Evolutionary conservation across 352 stramenopile species (phyloP).

Genomic region (Lagenidium giganteum): DNA sequence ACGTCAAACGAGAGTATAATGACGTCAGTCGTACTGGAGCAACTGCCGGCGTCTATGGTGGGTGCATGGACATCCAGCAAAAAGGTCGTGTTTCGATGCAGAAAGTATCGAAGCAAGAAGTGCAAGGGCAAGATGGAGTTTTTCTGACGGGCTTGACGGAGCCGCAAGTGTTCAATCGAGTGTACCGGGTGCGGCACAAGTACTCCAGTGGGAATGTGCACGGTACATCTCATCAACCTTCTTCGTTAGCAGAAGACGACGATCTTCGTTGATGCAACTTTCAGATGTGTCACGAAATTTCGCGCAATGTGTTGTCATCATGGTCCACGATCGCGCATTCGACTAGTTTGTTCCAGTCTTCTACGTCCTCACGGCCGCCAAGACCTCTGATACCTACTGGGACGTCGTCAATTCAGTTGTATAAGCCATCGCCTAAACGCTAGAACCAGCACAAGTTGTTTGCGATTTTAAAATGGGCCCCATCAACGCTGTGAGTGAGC

Average conservation of each 20-base stretch:
- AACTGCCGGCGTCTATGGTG: no score
- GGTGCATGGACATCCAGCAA: no score
- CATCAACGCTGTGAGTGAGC: not conserved
- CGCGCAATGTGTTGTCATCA: slow-evolving; percentile 4
- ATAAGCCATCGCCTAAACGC: not conserved
- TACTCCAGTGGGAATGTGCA: no score
- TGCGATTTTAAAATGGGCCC: slow-evolving; percentile 4
- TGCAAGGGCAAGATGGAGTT: no score
- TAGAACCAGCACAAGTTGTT: not conserved
- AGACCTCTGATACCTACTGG: slow-evolving; percentile 1
- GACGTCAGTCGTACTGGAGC: no score
- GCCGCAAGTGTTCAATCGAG: no score
- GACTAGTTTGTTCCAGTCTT: slow-evolving; percentile 8
- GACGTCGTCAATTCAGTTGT: not conserved
- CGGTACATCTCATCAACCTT: slow-evolving; percentile 8
- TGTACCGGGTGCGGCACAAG: no score
- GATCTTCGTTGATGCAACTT: slow-evolving; percentile 21
- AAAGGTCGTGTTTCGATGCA: no score
- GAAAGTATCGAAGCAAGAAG: no score
- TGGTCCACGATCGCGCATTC: slow-evolving; percentile 3
- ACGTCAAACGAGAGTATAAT: no score
- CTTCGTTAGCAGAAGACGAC: slow-evolving; percentile 8
- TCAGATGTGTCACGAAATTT: not conserved
- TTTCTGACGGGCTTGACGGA: no score
- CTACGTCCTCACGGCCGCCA: slow-evolving; percentile 3